These are phyloP conservation scores for Alisma plantagoaquatica DNA, from an alignment of 106 monocot genomes.

Conservation along the genomic window DNA sequence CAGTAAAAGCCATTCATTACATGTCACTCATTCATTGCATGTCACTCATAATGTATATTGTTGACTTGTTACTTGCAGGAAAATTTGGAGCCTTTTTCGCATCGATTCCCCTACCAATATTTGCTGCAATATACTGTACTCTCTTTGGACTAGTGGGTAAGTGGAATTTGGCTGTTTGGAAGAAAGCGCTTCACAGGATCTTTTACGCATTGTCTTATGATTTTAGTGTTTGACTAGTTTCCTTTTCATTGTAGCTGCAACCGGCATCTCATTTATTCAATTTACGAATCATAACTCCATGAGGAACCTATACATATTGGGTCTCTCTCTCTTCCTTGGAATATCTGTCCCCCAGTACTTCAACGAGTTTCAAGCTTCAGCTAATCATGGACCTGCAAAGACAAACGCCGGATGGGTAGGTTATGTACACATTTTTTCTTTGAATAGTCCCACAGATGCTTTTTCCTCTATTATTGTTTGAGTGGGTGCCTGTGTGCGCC, in stretches of 20 bases:
- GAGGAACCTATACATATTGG: slow-evolving; percentile 76
- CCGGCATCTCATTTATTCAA: slow-evolving; percentile 73
- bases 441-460: too few relatives aligned
- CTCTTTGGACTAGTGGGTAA: slow-evolving; percentile 83
- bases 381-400: slow-evolving; percentile 51
- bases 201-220: too few relatives aligned
- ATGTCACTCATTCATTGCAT: too few relatives aligned
- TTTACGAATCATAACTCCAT: slow-evolving; percentile 75
- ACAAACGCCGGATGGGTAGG: slow-evolving; percentile 90
- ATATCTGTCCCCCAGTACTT: slow-evolving; percentile 87
- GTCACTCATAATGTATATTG: too few relatives aligned
- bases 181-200: too few relatives aligned
- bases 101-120: slow-evolving; percentile 82
- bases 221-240: too few relatives aligned
- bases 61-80: too few relatives aligned
- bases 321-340: slow-evolving; percentile 78
- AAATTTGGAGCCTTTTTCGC: slow-evolving; percentile 92
- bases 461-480: too few relatives aligned
- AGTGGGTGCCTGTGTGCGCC: too few relatives aligned
- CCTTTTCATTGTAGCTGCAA: slow-evolving; percentile 40
- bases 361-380: slow-evolving; percentile 44
- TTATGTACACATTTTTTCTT: too few relatives aligned
- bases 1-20: too few relatives aligned
- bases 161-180: slow-evolving; percentile 11
- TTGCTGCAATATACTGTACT: slow-evolving; percentile 73